Evolutionary conservation across 768 basidiomycete genomes (phyloP).

Genomic region (Tylopilus plumbeoviolaceoides): DNA sequence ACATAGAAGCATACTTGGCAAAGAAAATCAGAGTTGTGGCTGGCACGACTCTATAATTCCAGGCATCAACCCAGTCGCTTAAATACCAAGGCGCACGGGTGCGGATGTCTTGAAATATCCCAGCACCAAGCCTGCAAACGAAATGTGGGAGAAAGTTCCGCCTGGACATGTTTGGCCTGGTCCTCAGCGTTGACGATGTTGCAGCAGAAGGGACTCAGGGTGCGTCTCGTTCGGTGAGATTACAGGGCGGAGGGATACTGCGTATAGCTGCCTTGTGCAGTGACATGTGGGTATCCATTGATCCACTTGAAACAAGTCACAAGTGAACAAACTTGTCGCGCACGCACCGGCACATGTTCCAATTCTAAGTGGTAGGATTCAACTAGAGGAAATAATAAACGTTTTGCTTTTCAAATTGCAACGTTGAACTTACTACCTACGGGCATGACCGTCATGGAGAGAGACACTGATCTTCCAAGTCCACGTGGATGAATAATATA

Average conservation of each 20-base stretch:
- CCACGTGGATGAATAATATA: too few species aligned
- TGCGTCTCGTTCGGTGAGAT: background rate
- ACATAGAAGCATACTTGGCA: conserved; percentile 54
- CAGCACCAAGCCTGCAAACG: conserved; percentile 42
- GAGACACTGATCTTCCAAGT: background rate
- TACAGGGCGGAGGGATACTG: background rate
- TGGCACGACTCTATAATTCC: conserved; percentile 87
- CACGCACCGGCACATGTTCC: too few species aligned
- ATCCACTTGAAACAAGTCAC: too few species aligned
- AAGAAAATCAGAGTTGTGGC: conserved; percentile 85
- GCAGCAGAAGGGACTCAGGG: background rate
- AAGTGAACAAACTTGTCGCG: too few species aligned
- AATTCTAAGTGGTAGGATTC: too few species aligned
- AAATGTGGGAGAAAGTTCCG: conserved; percentile 1
- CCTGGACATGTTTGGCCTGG: background rate
- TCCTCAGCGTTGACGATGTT: conserved; percentile 1
- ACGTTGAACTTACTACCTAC: too few species aligned
- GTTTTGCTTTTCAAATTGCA: too few species aligned
- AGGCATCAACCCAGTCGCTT: conserved; percentile 88
- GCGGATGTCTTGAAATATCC: conserved; percentile 67
- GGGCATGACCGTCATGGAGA: too few species aligned
- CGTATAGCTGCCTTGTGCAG: background rate
- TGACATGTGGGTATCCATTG: background rate
- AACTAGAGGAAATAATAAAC: too few species aligned
- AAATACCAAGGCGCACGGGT: conserved; percentile 75